Base-by-base conservation (phyloP, 2,329 filamentous ascomycete species). In the Fusarium hostae region DNA sequence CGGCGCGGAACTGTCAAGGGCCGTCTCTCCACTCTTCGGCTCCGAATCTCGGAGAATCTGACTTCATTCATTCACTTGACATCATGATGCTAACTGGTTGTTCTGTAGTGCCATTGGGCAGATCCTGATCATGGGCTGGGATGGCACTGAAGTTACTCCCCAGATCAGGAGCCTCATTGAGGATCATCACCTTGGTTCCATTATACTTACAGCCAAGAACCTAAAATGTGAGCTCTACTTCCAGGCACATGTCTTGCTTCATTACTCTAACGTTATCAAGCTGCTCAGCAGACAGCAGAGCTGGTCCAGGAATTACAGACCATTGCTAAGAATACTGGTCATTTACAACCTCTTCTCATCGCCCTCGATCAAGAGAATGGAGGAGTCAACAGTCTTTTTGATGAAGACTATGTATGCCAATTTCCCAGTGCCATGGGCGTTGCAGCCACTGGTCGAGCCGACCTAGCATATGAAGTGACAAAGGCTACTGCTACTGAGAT, bases 301-400 rank as follows among this genome's bases (percentile, higher is more conserved):
- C 87, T 98, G 44, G 94, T 97, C 34, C 92, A 96, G 78, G 94
- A 98, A 78, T 86, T 99, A 47, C 96, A 99, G 82, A 94, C 91
- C 54, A 95, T 97, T 78, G 96, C 96, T 40, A 93, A 94, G 78
- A 89, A 97, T 81, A 92, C 95, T 66, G 95, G 95, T 24, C 95
- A 98, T 81, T 92, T 93, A 6, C 91, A 95, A 5, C 96, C 96
- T 4, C 84, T 99, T 22, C 86, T 97, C 59, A 98, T 99, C 75
- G 95, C 93, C 41, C 85, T 98, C 40, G 96, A 98, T 79, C 96
- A 99, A 80, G 96, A 99, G 81, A 98, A 99, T 89, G 96, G 96
- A 71, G 95, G 95, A 6, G 95, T 98, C 80, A 98, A 98, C 84
- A 97, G 94, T 82, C 87, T 98, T 5, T 98, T 97, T 78, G 95